Evolutionary conservation across 2,329 filamentous ascomycete genomes (phyloP), one percentile per base, ranked within the genome.

Genomic region (Trichoderma polysporum): DNA sequence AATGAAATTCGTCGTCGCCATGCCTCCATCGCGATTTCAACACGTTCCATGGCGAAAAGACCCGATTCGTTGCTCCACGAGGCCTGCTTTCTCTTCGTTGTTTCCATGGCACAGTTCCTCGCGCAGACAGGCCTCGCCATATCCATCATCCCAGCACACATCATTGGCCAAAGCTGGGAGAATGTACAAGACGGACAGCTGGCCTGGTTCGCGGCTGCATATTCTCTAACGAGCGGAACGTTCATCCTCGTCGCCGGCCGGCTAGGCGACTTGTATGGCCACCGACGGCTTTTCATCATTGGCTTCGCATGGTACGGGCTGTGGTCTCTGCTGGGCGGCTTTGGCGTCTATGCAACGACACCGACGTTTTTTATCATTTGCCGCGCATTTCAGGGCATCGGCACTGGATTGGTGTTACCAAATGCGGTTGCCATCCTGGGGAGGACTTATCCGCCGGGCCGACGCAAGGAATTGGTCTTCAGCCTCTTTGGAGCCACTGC

Each of bases 361-460:
- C 81, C 75, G 45, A 69, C 76, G 13, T 71, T 78, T 58, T 84
- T 86, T 70, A 79, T 80, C 41, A 77, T 84, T 58, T 78, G 78
- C 25, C 80, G 84, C n/a, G 82, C 79, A 2, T 74, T 86, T 19
- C 83, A 86, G 68, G 83, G 84, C 1, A 81, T 86, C 39, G 86
- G 86, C 0, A 83, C 85, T 0, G 83, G 86, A 0, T 78, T 89
- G 52, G 71, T 82, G 53, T 73, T 89, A n/a, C 86, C 86, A 0
- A 89, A 88, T 70, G 83, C 77, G 2, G 75, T 89, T 31, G 86
- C 85, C 2, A 78, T 89, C 17, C 73, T 89, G 3, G 85, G 86
- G 5, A 76, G 78, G 0, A 80, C 81, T 1, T 88, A 88, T 71
- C 74, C 77, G 2, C 73, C 74, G 0, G 77, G 78, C 0, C 68